phyloP scores from a whole-genome alignment of 73 alveolate species.

The Tetrahymena malaccensis region DNA sequence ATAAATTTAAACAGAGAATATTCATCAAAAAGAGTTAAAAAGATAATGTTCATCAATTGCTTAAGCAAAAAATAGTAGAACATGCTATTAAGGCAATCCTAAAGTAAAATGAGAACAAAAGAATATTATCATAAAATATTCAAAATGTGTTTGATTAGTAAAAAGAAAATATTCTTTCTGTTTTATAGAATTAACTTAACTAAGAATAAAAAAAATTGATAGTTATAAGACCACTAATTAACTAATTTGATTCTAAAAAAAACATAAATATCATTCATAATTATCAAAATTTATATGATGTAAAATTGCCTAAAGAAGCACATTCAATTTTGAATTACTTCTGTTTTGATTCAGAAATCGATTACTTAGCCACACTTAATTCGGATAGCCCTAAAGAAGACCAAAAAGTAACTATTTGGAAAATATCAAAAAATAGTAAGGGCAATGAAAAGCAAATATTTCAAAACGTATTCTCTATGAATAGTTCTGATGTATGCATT shows the following conservation, averaged over 20 bases:
- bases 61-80: no score
- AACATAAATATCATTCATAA: not conserved
- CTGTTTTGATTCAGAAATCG: not conserved
- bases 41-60: no score
- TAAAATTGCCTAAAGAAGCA: not conserved
- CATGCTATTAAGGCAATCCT: no score
- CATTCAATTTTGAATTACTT: not conserved
- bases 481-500: not conserved
- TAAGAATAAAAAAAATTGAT: no score
- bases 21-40: no score
- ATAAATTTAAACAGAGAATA: no score
- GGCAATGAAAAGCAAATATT: not conserved
- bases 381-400: not conserved
- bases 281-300: not conserved
- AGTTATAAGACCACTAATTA: no score
- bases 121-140: no score
- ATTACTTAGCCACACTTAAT: not conserved
- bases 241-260: not conserved
- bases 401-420: not conserved
- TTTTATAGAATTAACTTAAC: no score
- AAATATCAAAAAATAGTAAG: not conserved
- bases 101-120: no score
- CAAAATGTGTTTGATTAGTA: no score
- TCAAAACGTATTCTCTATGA: not conserved
- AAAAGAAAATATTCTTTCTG: no score